Percentiles rank a stretch among this genome's conserved stretches.
Evolutionary conservation across 106 monocot genomes (phyloP).

Genomic region (Acorus gramineus): DNA sequence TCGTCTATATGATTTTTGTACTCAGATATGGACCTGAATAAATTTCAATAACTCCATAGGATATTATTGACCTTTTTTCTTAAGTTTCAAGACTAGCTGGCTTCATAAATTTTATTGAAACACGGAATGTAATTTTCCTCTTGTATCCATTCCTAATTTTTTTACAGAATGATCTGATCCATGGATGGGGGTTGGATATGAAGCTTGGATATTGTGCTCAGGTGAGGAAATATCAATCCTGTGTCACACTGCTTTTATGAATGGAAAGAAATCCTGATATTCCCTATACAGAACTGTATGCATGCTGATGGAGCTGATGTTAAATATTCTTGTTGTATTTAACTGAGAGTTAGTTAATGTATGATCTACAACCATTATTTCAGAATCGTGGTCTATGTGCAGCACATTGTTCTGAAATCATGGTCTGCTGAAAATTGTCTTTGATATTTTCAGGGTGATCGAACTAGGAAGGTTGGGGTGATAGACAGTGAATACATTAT

Average conservation of each 20-base stretch:
- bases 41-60: no score
- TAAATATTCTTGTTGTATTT: neutral
- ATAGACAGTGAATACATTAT: slow-evolving; percentile 57
- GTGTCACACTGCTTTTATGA: no score
- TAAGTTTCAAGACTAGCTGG: neutral
- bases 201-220: slow-evolving; percentile 94
- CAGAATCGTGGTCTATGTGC: no score
- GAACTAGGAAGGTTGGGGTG: slow-evolving; percentile 66
- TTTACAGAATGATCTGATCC: slow-evolving; percentile 87
- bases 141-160: neutral
- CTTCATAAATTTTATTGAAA: neutral
- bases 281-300: no score
- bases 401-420: no score
- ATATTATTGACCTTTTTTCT: no score
- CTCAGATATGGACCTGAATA: no score
- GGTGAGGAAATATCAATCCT: slow-evolving; percentile 19
- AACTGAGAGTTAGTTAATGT: neutral
- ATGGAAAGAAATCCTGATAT: no score
- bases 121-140: neutral
- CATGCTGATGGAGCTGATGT: no score
- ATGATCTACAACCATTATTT: no score
- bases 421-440: no score
- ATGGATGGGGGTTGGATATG: slow-evolving; percentile 98
- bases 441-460: slow-evolving; percentile 50
- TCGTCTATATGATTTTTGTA: no score